phyloP scores from a whole-genome alignment of 371 early-diverging fungal genomes.

The Chytridium lagenaria region DNA sequence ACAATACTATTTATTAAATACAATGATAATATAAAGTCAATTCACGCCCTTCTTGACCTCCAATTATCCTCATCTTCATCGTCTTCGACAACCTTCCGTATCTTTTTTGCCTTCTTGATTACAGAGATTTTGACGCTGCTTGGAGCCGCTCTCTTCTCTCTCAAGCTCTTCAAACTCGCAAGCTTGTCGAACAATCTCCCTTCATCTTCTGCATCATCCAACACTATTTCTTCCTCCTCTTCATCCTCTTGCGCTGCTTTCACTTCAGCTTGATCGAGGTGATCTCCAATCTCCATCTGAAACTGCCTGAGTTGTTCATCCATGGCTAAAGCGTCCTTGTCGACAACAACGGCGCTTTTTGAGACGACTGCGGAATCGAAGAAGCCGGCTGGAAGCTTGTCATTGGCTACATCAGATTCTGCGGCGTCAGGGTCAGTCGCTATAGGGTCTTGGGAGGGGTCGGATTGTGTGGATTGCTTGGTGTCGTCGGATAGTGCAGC shows the following conservation, averaged over 20 bases:
- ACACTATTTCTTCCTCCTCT: not conserved
- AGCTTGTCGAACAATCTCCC: not conserved
- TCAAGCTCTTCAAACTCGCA: not conserved
- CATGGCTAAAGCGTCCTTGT: not conserved
- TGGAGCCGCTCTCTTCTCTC: not conserved
- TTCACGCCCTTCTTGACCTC: not conserved
- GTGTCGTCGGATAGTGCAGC: not conserved
- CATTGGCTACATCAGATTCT: too few relatives aligned
- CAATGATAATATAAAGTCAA: too few relatives aligned
- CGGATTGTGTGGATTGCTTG: not conserved
- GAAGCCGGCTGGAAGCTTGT: not conserved
- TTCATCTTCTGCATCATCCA: not conserved
- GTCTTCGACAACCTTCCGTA: not conserved
- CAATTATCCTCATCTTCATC: constrained; percentile 7
- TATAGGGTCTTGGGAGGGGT: not conserved
- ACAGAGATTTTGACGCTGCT: not conserved
- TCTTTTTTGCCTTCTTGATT: not conserved
- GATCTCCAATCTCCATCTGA: not conserved
- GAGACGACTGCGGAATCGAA: not conserved
- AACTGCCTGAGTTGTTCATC: not conserved
- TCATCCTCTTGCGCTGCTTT: not conserved
- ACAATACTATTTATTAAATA: too few relatives aligned
- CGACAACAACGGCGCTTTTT: not conserved
- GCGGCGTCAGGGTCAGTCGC: too few relatives aligned
- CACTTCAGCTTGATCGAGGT: not conserved